A percentile compares a stretch with the other conserved stretches of the same genome.
Evolutionary conservation across 139 green algal genomes (phyloP).

Genomic region (Coelastrella sp.): DNA sequence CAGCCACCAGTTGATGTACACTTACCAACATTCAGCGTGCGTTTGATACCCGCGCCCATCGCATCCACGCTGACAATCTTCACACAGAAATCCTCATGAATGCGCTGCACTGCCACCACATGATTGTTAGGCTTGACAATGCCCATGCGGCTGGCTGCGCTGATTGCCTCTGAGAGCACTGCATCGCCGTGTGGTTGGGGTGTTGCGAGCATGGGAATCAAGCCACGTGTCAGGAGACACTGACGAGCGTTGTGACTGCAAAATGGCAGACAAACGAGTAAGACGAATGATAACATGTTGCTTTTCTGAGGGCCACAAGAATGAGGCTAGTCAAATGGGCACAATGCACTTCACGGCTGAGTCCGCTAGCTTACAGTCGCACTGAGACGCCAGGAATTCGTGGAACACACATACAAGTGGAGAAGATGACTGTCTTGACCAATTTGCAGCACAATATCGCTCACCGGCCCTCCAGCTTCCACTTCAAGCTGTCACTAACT

Average conservation of each 20-base stretch:
- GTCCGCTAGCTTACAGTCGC: too few species aligned
- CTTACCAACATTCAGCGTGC: slow-evolving; percentile 23
- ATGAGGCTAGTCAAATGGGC: too few species aligned
- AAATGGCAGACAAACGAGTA: too few species aligned
- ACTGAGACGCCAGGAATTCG: neutral
- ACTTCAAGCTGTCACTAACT: slow-evolving; percentile 82
- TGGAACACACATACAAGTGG: neutral
- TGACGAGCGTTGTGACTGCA: slow-evolving; percentile 78
- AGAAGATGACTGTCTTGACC: neutral
- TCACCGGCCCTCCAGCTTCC: slow-evolving; percentile 81
- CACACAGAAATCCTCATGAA: slow-evolving; percentile 73
- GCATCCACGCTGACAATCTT: slow-evolving; percentile 57
- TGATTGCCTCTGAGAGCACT: slow-evolving; percentile 42
- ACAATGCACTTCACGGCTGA: too few species aligned
- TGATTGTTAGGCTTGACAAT: slow-evolving; percentile 81
- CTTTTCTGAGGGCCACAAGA: too few species aligned
- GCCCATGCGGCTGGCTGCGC: slow-evolving; percentile 44
- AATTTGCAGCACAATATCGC: slow-evolving; percentile 1
- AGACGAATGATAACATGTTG: too few species aligned
- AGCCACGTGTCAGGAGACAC: slow-evolving; percentile 81
- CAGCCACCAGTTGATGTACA: neutral
- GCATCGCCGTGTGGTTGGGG: slow-evolving; percentile 71
- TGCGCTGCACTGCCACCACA: slow-evolving; percentile 79
- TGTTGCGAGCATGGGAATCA: slow-evolving; percentile 90
- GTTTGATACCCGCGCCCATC: slow-evolving; percentile 45